A percentile compares a stretch with the other conserved stretches of the same genome.
phyloP scores from a whole-genome alignment of 352 stramenopile genomes.

The Phytophthora pluvialis region DNA sequence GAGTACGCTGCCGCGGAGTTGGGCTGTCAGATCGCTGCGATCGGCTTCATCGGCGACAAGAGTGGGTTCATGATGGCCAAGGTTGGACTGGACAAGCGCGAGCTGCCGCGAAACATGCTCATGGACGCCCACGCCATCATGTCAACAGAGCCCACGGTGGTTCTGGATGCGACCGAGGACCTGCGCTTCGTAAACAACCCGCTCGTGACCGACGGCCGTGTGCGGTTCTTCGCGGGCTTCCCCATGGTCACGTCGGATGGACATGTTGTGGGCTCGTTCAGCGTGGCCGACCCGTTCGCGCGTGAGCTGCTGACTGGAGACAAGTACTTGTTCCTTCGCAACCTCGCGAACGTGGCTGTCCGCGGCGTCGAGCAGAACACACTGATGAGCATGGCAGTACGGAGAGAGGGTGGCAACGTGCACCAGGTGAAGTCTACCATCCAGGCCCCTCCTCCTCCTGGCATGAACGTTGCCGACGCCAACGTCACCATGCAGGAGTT shows the following conservation, averaged over 20 bases:
- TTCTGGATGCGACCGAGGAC: constrained; percentile 84
- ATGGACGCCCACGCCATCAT: constrained; percentile 87
- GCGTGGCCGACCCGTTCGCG: constrained; percentile 77
- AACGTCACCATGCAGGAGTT: constrained; percentile 87
- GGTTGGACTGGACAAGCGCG: constrained; percentile 75
- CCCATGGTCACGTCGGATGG: constrained; percentile 77
- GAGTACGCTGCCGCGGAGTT: constrained; percentile 84
- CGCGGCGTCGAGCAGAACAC: constrained; percentile 86
- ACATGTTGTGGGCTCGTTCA: constrained; percentile 73
- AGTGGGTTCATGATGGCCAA: constrained; percentile 86
- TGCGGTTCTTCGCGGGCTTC: constrained; percentile 87
- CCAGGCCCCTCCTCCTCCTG: constrained; percentile 47
- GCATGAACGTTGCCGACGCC: constrained; percentile 71
- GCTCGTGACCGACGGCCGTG: constrained; percentile 71
- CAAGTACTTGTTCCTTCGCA: constrained; percentile 87
- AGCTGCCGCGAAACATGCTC: constrained; percentile 80
- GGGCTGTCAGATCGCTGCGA: constrained; percentile 80
- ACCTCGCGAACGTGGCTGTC: constrained; percentile 79
- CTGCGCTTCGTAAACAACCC: constrained; percentile 84
- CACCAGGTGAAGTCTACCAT: constrained; percentile 42
- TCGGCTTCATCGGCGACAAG: constrained; percentile 89
- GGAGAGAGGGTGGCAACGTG: constrained; percentile 29
- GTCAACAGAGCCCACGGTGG: constrained; percentile 72
- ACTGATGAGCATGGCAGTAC: constrained; percentile 40
- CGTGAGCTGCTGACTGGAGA: constrained; percentile 76